Evolutionary conservation across 345 rosid species (phyloP), one percentile per base, ranked within the genome.

Genomic region (Diplotaxis tenuifolia): DNA sequence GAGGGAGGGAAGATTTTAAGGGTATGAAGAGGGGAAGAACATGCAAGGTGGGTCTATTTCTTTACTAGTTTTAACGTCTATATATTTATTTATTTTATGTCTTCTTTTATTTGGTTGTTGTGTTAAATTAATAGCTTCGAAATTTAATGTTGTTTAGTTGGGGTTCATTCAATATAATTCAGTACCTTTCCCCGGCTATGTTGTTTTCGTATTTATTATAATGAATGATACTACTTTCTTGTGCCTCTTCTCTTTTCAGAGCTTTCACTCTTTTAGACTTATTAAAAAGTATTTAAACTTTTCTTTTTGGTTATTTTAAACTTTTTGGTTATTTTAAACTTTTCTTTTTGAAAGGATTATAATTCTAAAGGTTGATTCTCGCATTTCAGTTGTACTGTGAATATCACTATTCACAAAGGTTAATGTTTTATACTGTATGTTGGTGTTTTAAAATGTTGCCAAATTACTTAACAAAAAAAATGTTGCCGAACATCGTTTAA

Each of bases 111-210:
- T 74, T 68, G 69, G 32, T 79, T 23, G 57, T 72, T 47, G 83
- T 69, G 78, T 70, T 81, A 67, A 85, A 72, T 83, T 65, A 64
- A 47, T 61, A n/a, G 76, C 68, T 80, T 64, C 42, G 45, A 62
- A 58, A 79, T 71, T 85, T 29, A 80, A 70, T 83, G 82, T 62
- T 12, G 67, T 79, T 72, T 79, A 78, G 63, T 79, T 59, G 74
- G 79, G 78, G 70, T 71, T 74, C 81, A 77, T 81, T 81, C 62
- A 81, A 68, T 76, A 56, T 67, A 6, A 21, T 55, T 61, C 68
- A 49, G 22, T 32, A 40, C 75, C 77, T 65, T 71, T 49, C 12
- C 75, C 68, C 50, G 70, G 68, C 62, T 54, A 55, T 22, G 36
- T n/a, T 36, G 67, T 53, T 42, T 75, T 60, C 73, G 27, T 65